Evolutionary conservation across 768 basidiomycete species (phyloP), one percentile per base, ranked within the genome.

Genomic region (Coprinopsis cinerea): DNA sequence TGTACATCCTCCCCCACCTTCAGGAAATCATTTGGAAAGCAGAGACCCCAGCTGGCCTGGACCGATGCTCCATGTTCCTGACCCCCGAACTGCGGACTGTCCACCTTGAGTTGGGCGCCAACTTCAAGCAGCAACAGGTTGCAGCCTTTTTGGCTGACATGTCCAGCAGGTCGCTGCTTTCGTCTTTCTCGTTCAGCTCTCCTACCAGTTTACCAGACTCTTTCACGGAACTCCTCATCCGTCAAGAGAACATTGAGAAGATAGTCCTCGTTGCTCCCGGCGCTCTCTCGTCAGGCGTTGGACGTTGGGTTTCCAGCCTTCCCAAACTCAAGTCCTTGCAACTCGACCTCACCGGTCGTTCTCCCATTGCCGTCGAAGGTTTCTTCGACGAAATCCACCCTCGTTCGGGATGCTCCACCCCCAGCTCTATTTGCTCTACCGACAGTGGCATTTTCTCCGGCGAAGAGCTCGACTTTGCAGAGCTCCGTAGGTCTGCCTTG

Each of bases 391-490:
- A 86, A 47, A 68, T 88, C 55, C 67, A 70, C 53, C 68, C 75
- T 14, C 73, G 76, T 35, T 87, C 86, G 0, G 88, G 87, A n/a
- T 72, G 73, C 53, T 78, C 78, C 24, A 85, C 86, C 11, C 88
- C 87, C 4, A 79, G 74, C 54, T 85, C 85, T 10, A 74, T 79
- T 13, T 74, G 69, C 22, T 81, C 84, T 45, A 82, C 76, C 35
- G 87, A 89, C 64, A 87, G 83, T 57, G 85, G 86, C 35, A 78
- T 88, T 53, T 88, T 85, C 69, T 87, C 85, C 47, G 79, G 75
- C 44, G 85, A 88, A 54, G 87, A 89, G 55, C 67, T 82, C 51
- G 88, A 90, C 62, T 88, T 88, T 57, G 77, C 82, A 34, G 81
- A 85, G 52, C 79, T 84, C 50, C 81, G 83, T 57, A 87, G 83